Conservation (phyloP, 306 rosid species). For the Fragaria ananassa region DNA sequence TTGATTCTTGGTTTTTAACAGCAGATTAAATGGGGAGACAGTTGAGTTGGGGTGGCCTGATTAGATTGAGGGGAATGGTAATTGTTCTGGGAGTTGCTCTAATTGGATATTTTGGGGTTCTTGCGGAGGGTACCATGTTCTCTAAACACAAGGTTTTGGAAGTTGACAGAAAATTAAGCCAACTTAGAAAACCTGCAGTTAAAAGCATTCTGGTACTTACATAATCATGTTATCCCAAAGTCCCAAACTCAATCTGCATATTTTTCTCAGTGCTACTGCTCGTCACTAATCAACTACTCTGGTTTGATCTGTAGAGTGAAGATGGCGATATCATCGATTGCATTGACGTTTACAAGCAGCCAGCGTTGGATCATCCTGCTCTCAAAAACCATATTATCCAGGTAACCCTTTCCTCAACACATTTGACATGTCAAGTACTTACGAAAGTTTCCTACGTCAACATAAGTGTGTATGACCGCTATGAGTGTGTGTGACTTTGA, state of each 20-base stretch:
- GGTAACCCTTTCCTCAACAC: conserved; percentile 24
- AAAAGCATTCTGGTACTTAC: conserved; percentile 47
- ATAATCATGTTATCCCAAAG: not conserved
- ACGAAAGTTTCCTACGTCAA: no score
- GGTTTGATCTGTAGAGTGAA: conserved; percentile 44
- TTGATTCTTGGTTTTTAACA: not conserved
- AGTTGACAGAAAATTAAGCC: conserved; percentile 46
- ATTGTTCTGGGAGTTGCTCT: conserved; percentile 29
- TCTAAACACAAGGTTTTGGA: conserved; percentile 37
- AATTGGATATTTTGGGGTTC: conserved; percentile 10
- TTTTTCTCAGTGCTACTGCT: no score
- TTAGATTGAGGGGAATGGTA: conserved; percentile 15
- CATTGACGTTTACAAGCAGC: conserved; percentile 49
- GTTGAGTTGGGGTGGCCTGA: not conserved
- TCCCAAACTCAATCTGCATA: no score
- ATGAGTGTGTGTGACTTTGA: not conserved
- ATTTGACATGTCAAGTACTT: no score
- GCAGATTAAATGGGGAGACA: conserved; percentile 16
- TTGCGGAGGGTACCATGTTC: conserved; percentile 24
- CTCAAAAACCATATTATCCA: conserved; percentile 48
- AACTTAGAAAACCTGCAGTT: conserved; percentile 42
- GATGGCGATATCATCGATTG: conserved; percentile 73
- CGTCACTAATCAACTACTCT: no score
- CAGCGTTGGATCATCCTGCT: conserved; percentile 56
- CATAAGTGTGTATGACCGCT: not conserved